Evolutionary conservation across 805 yeast genomes (phyloP).

Genomic region (Blastobotrys peoriensis): DNA sequence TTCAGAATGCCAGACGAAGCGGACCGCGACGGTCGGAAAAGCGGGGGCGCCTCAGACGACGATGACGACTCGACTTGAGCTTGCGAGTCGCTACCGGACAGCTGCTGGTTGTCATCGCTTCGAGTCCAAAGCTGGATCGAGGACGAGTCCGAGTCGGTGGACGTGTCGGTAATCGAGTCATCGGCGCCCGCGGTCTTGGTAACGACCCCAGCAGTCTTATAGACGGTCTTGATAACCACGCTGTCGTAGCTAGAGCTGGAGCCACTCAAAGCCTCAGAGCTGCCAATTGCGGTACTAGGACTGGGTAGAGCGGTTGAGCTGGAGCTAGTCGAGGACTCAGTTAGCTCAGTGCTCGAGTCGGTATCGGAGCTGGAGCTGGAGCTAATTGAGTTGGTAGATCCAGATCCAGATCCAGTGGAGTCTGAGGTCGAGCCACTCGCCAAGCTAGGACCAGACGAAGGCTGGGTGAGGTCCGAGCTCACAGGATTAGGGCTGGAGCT

Average conservation of each 20-base stretch:
- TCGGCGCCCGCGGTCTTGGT: not conserved
- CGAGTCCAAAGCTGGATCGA: not conserved
- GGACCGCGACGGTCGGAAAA: no score
- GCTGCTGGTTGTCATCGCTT: not conserved
- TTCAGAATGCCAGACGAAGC: slow-evolving; percentile 9
- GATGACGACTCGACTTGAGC: not conserved
- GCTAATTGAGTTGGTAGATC: no score
- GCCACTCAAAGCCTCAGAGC: no score
- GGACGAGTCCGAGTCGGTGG: not conserved
- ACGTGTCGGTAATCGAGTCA: not conserved
- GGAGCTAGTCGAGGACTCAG: no score
- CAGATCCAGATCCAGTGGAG: no score
- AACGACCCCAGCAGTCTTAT: not conserved
- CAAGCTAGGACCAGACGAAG: no score
- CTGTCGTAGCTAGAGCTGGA: not conserved
- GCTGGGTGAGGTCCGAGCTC: no score
- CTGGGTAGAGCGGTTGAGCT: no score
- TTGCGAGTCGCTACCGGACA: not conserved
- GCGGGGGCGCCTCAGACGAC: not conserved
- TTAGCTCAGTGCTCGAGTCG: slow-evolving; percentile 5
- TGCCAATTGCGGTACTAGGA: no score
- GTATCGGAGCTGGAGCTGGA: slow-evolving; percentile 6
- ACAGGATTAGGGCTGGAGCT: no score
- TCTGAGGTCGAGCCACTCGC: no score
- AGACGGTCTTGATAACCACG: not conserved